Percentiles rank a stretch among this genome's conserved stretches.
These are phyloP conservation scores for Rutstroemia sp. DNA, from an alignment of 2,329 filamentous ascomycete species.

Conservation along the genomic window DNA sequence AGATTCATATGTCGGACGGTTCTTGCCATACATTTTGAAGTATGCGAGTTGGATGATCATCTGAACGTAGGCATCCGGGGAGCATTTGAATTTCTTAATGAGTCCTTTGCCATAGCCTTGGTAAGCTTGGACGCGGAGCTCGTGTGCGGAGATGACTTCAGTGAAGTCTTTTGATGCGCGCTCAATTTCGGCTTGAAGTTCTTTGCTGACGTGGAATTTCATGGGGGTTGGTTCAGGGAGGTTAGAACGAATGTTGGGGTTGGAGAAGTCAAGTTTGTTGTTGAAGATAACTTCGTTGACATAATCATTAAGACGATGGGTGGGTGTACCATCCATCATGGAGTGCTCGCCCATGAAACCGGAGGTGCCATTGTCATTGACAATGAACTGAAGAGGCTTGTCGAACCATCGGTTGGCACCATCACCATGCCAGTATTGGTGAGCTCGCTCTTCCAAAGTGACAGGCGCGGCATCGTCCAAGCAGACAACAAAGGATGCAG, in stretches of 20 bases:
- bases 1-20: conserved; percentile 94
- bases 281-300: conserved; percentile 86
- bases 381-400: conserved; percentile 95
- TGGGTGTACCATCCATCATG: conserved; percentile 99
- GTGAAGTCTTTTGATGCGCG: conserved; percentile 73
- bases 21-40: conserved; percentile 98
- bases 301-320: conserved; percentile 93
- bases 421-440: conserved; percentile 97
- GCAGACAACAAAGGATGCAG: conserved; percentile 84
- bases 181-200: conserved; percentile 71
- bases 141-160: conserved; percentile 75
- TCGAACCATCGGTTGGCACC: conserved; percentile 95
- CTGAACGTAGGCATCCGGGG: conserved; percentile 94
- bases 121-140: conserved; percentile 90
- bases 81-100: conserved; percentile 99
- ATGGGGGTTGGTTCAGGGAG: conserved; percentile 74
- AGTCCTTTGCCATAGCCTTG: conserved; percentile 96
- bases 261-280: conserved; percentile 87
- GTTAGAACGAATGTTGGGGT: conserved; percentile 69
- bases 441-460: conserved; percentile 90
- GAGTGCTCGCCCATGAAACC: conserved; percentile 98
- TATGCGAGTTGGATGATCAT: conserved; percentile 98
- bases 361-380: conserved; percentile 96
- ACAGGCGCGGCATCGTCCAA: conserved; percentile 87
- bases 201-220: conserved; percentile 68